Evolutionary conservation across 2,329 filamentous ascomycete species (phyloP).

Genomic region (Ceratocystis variospora): DNA sequence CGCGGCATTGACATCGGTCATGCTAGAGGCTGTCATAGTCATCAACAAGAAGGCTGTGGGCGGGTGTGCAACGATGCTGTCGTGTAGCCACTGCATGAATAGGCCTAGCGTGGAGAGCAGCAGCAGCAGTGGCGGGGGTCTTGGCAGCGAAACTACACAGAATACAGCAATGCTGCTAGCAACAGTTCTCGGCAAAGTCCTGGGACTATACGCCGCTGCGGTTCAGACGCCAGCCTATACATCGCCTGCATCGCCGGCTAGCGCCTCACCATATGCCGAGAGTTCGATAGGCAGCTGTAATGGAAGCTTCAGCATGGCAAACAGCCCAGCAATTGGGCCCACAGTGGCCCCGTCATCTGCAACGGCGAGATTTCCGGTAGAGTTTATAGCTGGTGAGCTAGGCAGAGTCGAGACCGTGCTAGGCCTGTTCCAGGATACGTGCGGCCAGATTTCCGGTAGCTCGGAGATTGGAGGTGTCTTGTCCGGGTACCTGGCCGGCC

Average conservation of each 20-base stretch:
- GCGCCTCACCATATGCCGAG: background rate
- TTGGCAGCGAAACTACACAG: conserved; percentile 23
- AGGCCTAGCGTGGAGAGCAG: conserved; percentile 25
- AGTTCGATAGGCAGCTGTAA: background rate
- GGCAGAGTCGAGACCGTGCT: conserved; percentile 37
- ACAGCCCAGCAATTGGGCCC: background rate
- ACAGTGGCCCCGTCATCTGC: background rate
- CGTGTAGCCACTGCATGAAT: conserved; percentile 33
- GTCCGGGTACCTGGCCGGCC: conserved; percentile 33
- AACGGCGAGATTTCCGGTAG: conserved; percentile 7
- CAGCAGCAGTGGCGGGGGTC: background rate
- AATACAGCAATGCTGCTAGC: conserved; percentile 38
- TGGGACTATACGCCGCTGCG: conserved; percentile 4
- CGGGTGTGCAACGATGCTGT: conserved; percentile 35
- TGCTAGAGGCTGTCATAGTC: conserved; percentile 33
- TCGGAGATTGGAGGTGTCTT: conserved; percentile 29
- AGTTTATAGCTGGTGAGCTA: conserved; percentile 26
- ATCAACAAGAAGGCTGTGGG: conserved; percentile 37
- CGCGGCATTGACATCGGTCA: conserved; percentile 28
- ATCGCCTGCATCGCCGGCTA: conserved; percentile 1
- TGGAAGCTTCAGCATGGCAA: background rate
- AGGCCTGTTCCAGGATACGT: conserved; percentile 34
- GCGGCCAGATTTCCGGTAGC: conserved; percentile 29
- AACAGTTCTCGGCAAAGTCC: conserved; percentile 35
- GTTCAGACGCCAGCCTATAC: background rate